phyloP scores from a whole-genome alignment of 495 filamentous ascomycete species.

The Daldinia loculata region DNA sequence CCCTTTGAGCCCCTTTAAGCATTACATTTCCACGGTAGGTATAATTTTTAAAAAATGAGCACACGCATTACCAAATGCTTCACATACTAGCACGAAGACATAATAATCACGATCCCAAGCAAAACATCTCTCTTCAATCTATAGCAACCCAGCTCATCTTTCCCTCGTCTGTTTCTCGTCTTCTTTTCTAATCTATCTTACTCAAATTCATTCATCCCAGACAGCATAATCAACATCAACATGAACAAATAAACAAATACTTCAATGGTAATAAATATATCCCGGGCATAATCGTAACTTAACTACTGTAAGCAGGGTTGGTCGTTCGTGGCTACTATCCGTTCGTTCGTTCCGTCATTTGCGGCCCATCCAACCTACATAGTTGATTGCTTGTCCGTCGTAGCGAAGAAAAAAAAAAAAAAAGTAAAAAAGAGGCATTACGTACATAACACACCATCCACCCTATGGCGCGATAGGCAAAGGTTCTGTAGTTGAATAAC shows the following conservation, averaged over 20 bases:
- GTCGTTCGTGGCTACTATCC: neutral
- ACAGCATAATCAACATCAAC: neutral
- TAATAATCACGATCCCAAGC: no score
- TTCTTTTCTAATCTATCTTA: neutral
- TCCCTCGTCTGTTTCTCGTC: neutral
- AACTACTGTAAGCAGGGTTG: neutral
- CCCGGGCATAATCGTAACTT: conserved; percentile 1
- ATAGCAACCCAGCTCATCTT: neutral
- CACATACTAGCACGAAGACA: no score
- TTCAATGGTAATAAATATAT: neutral
- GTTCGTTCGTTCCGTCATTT: neutral
- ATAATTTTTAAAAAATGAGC: no score
- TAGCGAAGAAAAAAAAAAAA: neutral
- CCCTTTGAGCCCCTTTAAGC: no score
- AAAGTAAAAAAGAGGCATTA: neutral
- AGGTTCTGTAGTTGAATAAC: neutral
- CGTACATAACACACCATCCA: neutral
- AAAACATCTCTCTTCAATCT: conserved; percentile 1
- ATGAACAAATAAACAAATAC: neutral
- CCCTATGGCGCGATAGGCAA: neutral
- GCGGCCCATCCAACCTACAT: conserved; percentile 3
- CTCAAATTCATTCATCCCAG: neutral
- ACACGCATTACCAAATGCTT: no score
- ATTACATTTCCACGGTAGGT: no score
- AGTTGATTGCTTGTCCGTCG: conserved; percentile 2